A percentile compares a stretch with the other conserved stretches of the same genome.
Conservation (phyloP, 2,329 filamentous ascomycete species). For the Didymella segeticola region DNA sequence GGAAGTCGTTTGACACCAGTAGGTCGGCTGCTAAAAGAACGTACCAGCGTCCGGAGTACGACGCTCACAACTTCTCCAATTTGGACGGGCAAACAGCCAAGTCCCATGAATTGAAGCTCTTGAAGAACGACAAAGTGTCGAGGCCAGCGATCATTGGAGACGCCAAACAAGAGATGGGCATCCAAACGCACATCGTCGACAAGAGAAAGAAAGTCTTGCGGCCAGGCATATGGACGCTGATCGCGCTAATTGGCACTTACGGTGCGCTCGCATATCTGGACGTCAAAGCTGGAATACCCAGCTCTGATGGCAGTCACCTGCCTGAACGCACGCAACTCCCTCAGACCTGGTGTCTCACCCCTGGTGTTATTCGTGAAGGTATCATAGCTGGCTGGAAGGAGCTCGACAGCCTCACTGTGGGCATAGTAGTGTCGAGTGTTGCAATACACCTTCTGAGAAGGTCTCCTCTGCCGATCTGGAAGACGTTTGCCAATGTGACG, state of each 20-base stretch:
- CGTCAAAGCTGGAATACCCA: conserved; percentile 6
- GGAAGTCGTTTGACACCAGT: too few relatives aligned
- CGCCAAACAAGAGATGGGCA: conserved; percentile 2
- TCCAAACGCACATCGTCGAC: conserved; percentile 10
- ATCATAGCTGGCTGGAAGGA: conserved; percentile 20
- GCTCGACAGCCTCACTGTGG: conserved; percentile 23
- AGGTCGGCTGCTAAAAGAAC: not conserved
- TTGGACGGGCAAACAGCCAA: not conserved
- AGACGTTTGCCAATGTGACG: conserved; percentile 17
- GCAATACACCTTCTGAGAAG: conserved; percentile 15
- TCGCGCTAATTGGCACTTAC: conserved; percentile 17
- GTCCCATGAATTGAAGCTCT: not conserved
- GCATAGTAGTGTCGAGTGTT: conserved; percentile 12
- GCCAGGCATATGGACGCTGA: conserved; percentile 22
- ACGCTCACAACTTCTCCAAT: not conserved
- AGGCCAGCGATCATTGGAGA: not conserved
- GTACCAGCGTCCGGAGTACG: not conserved
- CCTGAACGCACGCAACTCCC: conserved; percentile 10
- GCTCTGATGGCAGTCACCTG: conserved; percentile 1
- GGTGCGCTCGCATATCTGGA: conserved; percentile 20
- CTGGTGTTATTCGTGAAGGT: conserved; percentile 16
- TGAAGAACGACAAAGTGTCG: not conserved
- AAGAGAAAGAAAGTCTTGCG: conserved; percentile 15
- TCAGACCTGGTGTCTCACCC: conserved; percentile 22
- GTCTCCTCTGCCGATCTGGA: conserved; percentile 15